Evolutionary conservation across 495 filamentous ascomycete genomes (phyloP).

Genomic region (Staphylotrichum longicolle): DNA sequence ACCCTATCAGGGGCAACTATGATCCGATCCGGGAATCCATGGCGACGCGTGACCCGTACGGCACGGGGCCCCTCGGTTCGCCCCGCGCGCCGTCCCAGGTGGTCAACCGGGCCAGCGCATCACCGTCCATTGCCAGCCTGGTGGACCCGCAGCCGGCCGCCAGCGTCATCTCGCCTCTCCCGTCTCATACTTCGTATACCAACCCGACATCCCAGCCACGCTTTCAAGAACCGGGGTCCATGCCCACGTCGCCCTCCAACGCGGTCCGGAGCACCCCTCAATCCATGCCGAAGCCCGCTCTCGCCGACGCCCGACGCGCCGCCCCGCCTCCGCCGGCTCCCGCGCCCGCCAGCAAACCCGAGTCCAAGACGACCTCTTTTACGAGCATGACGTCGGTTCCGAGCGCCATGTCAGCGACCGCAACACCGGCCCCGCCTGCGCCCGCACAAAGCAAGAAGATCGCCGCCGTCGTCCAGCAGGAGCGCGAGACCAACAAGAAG

Average conservation of each 20-base stretch:
- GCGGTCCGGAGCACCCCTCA: conserved; percentile 30
- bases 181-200: conserved; percentile 34
- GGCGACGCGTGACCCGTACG: conserved; percentile 49
- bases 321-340: conserved; percentile 32
- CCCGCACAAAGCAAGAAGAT: conserved; percentile 35
- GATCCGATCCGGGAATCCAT: conserved; percentile 54
- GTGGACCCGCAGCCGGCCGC: conserved; percentile 68
- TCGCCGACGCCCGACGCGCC: conserved; percentile 37
- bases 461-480: conserved; percentile 35
- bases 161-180: conserved; percentile 44
- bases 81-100: conserved; percentile 49
- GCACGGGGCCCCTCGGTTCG: conserved; percentile 53
- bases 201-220: conserved; percentile 31
- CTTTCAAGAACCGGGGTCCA: conserved; percentile 31
- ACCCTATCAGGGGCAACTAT: conserved; percentile 76
- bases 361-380: conserved; percentile 39
- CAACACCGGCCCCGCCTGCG: conserved; percentile 14
- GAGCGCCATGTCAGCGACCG: conserved; percentile 11
- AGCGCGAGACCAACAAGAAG: conserved; percentile 42
- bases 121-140: conserved; percentile 84
- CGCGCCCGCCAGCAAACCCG: conserved; percentile 20
- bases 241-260: conserved; percentile 35
- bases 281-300: conserved; percentile 36
- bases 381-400: conserved; percentile 37
- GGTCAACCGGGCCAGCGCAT: conserved; percentile 72